Base-by-base conservation (phyloP, 2,329 filamentous ascomycete genomes). In the Blastomyces percursus region DNA sequence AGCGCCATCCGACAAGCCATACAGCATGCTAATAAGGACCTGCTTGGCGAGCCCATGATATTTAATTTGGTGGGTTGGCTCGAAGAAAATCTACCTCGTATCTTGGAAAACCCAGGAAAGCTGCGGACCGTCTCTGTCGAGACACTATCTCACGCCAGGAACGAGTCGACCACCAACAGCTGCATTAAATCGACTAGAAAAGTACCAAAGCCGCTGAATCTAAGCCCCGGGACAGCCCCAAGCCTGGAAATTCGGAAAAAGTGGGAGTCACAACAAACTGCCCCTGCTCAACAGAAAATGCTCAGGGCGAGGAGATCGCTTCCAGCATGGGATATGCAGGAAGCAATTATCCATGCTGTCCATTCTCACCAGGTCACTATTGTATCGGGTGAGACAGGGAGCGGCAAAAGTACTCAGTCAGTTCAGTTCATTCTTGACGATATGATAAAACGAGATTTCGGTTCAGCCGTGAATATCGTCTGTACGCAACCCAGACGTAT, bases 351-450 rank as follows among this genome's bases (percentile, higher is more conserved):
- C 11, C 74, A 83, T 24, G 88, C 89, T 0, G 89, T 99, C 58
- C 82, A 82, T 51, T 78, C 81, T 4, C 86, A 93, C 70, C 88
- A 96, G 74, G 91, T 99, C 59, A 96, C 91, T 0, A 96, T 99
- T 70, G 94, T 99, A 69, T 95, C 92, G 52, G 94, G 94, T 68
- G 94, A 97, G 76, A 99, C 94, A 3, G 94, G 94, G 61, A 96
- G 91, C 21, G 94, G 94, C 71, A 99, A 99, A 76, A 96, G 90
- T 58, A 97, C 94, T 0, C 94, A 99, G 74, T 94, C 91, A 2
- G 91, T 97, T 42, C 94, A 99, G 73, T 99, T 97, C 74, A 82
- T 99, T 52, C 81, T 99, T 1, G 94, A 99, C 70, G 90, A 97
- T 69, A 79, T 97, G 66, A 96, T 96, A 69, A 81, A 83, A 65